Evolutionary conservation across 2,329 filamentous ascomycete species (phyloP).

Genomic region (Aspergillus terreus): DNA sequence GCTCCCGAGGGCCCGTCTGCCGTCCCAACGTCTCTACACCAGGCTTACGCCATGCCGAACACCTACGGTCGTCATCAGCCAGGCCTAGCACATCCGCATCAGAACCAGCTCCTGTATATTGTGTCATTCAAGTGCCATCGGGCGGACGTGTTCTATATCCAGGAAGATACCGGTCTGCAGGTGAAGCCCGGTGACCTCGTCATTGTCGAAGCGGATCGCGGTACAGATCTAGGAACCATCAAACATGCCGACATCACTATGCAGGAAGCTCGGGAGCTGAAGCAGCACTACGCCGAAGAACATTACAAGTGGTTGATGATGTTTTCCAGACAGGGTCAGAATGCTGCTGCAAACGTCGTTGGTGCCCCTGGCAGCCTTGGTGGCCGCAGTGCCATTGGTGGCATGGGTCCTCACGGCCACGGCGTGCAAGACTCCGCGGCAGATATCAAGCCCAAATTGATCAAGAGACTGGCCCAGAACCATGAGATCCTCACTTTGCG

Average conservation of each 20-base stretch:
- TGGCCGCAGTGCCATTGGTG: constrained; percentile 67
- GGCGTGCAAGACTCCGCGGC: constrained; percentile 67
- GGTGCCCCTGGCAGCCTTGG: constrained; percentile 54
- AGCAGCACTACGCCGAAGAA: constrained; percentile 88
- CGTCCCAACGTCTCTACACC: constrained; percentile 35
- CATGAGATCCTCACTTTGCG: constrained; percentile 86
- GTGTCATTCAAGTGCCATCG: constrained; percentile 96
- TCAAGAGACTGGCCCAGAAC: constrained; percentile 87
- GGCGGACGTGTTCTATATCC: constrained; percentile 94
- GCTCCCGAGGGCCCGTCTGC: constrained; percentile 31
- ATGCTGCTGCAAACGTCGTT: constrained; percentile 39
- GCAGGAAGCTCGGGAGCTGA: constrained; percentile 80
- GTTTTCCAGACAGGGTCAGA: constrained; percentile 75
- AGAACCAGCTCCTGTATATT: constrained; percentile 59
- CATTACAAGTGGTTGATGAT: constrained; percentile 99
- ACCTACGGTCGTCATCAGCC: constrained; percentile 37
- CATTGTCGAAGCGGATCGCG: constrained; percentile 95
- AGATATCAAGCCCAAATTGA: constrained; percentile 91
- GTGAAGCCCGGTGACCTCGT: constrained; percentile 91
- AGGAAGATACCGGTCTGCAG: constrained; percentile 87
- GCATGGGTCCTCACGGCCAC: constrained; percentile 72
- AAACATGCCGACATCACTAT: constrained; percentile 83
- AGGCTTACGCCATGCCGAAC: constrained; percentile 37
- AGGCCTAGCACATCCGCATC: constrained; percentile 34
- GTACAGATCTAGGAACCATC: constrained; percentile 91